Conservation (phyloP, 352 stramenopile genomes). For the Phytophthora sansomeana region DNA sequence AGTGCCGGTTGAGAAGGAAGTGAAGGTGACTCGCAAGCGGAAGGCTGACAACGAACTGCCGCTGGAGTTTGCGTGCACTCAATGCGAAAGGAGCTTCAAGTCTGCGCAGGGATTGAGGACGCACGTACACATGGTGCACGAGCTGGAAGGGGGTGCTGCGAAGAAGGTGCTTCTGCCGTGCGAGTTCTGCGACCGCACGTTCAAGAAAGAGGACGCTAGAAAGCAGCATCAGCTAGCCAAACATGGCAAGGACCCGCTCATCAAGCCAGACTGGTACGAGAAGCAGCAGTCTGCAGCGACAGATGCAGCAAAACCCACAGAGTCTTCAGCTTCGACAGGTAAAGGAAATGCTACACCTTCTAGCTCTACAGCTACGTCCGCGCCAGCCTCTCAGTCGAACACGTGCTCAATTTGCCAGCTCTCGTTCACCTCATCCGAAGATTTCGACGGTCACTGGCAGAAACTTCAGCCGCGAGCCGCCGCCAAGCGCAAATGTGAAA, state of each 20-base stretch:
- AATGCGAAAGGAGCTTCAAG: constrained; percentile 76
- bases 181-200: constrained; percentile 61
- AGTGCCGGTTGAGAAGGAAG: not conserved
- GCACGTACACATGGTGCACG: constrained; percentile 88
- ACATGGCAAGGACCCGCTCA: constrained; percentile 78
- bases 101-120: constrained; percentile 77
- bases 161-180: constrained; percentile 46
- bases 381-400: constrained; percentile 10
- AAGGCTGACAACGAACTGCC: constrained; percentile 44
- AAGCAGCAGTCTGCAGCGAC: constrained; percentile 27
- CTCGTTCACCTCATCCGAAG: constrained; percentile 28
- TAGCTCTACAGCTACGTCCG: not conserved
- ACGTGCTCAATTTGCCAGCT: constrained; percentile 52
- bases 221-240: constrained; percentile 84
- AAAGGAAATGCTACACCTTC: not conserved
- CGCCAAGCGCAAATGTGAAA: constrained; percentile 44
- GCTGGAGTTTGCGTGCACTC: constrained; percentile 48
- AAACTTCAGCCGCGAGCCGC: constrained; percentile 41
- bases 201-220: constrained; percentile 79
- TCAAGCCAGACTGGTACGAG: constrained; percentile 84
- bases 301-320: not conserved
- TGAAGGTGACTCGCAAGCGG: constrained; percentile 38
- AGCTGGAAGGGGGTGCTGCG: constrained; percentile 46
- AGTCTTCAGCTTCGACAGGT: not conserved
- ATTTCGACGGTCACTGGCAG: constrained; percentile 51